Base-by-base conservation (phyloP, 352 stramenopile genomes). In the Pythium phragmiticola region DNA sequence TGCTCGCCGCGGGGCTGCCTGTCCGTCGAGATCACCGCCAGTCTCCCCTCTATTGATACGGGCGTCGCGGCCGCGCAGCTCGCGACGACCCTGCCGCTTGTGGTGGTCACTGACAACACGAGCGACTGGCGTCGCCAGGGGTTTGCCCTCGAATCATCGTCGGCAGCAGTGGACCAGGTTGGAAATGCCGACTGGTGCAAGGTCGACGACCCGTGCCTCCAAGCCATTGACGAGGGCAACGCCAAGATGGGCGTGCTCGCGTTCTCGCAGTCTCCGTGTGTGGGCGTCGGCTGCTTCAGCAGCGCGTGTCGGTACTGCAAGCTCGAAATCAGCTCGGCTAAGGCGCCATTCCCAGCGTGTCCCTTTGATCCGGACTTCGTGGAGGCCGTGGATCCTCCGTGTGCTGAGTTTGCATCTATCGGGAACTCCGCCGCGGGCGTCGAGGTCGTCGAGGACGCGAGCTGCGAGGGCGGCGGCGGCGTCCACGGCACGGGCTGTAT, bases 251-350 rank as follows among this genome's bases (percentile, higher is more conserved):
- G 72, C 19, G 68, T 79, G 11, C 43, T 79, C 5, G 72, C 72
- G 37, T 79, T 74, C 50, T 48, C 28, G 0, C 49, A 76, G 42
- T 50, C 39, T 7, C 56, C 62, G 1, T 79, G 72, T 61, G 42
- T 63, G 13, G 72, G 72, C 7, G 62, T 75, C 13, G 72, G 69
- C 3, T 79, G 72, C 63, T 79, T 69, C 46, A 65, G 46, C 12
- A 28, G 58, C 9, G 68, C 49, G 11, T 79, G 72, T 58, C 69
- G 69, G 12, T 79, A 79, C 65, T 79, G 72, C 57, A 76, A 79
- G 33, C 60, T 79, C 19, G 63, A 58, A 11, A 63, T 66, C 23
- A 78, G 70, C 48, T 39, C 51, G 5, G 72, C 73, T 0, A 36
- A 58, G 0, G 58, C 67, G 19, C 67, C 70, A 2, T 78, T 81